Percentiles rank a stretch among this genome's conserved stretches.
phyloP scores from a whole-genome alignment of 2,329 filamentous ascomycete genomes.

The Aureobasidium subglaciale region DNA sequence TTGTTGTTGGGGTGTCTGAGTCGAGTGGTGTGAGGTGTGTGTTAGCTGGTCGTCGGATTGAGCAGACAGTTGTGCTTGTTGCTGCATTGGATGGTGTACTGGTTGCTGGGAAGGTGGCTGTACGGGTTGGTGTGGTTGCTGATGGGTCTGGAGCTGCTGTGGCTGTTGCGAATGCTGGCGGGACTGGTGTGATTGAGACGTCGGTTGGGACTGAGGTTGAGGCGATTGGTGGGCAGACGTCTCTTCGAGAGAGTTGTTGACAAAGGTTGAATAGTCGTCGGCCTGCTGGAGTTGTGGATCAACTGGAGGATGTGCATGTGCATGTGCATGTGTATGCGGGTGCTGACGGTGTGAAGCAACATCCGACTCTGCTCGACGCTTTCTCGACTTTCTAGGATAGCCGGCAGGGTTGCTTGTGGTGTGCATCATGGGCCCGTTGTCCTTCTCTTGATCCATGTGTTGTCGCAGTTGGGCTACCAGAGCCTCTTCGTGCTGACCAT shows the following conservation, averaged over 20 bases:
- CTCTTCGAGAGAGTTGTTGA: conserved; percentile 1
- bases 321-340: background rate
- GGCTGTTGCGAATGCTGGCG: background rate
- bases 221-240: background rate
- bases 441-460: conserved; percentile 17
- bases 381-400: background rate
- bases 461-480: conserved; percentile 16
- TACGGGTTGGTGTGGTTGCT: conserved; percentile 22
- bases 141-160: background rate
- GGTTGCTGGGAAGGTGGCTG: conserved; percentile 21
- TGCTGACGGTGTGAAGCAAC: background rate
- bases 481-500: conserved; percentile 16
- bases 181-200: background rate
- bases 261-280: conserved; percentile 11
- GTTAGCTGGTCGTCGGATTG: background rate
- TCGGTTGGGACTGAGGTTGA: background rate
- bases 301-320: background rate
- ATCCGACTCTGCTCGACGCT: conserved; percentile 6
- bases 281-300: conserved; percentile 16
- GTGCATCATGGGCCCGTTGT: conserved; percentile 8
- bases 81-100: background rate
- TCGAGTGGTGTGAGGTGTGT: background rate
- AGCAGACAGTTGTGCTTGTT: conserved; percentile 9
- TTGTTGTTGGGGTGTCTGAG: background rate
- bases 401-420: background rate